Evolutionary conservation across 352 stramenopile species (phyloP), one percentile per base, ranked within the genome.

Genomic region (Detonula confervacea): DNA sequence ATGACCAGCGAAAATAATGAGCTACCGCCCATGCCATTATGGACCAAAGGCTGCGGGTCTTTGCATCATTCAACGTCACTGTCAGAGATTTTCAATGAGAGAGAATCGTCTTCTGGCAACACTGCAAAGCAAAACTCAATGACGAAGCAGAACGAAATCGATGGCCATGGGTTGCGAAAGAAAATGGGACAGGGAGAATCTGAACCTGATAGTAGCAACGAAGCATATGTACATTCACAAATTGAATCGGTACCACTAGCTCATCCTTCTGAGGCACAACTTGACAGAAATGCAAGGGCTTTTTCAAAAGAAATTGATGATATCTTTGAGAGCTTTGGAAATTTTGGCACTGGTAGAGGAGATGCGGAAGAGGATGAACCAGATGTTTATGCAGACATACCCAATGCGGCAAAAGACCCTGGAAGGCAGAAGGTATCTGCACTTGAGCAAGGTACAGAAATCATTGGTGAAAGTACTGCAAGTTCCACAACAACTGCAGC

Each of bases 301-400:
- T 44, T 44, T 44, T 62, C 54, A 8, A 44, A 33, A 62, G 54
- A 62, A 42, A 44, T 62, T 27, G 35, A 35, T 35, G 51, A 60
- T 39, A 20, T 60, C 2, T 60, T 60, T 16, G 39, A 49, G 39
- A 16, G 11, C 39, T 42, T 42, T 42, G 35, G 12, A 16, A 57
- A 57, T 8, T 27, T 22, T 20, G n/a, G 49, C 49, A 27, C n/a
- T 8, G 49, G n/a, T n/a, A n/a, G 12, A 20, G 49, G 16, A 49
- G 39, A 49, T 20, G 39, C 11, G 51, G 51, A 60, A 60, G 51
- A 20, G 0, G 30, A 35, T 35, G 51, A 60, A 60, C 37, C 51
- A 37, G 22, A 35, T 60, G 2, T 14, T 3, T 60, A 18, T 60
- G 20, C 51, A 60, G 18, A 60, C 39, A 49, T 49, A 20, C 18